Base-by-base conservation (phyloP, 257 asterid genomes). In the Salvia rosmarinus region DNA sequence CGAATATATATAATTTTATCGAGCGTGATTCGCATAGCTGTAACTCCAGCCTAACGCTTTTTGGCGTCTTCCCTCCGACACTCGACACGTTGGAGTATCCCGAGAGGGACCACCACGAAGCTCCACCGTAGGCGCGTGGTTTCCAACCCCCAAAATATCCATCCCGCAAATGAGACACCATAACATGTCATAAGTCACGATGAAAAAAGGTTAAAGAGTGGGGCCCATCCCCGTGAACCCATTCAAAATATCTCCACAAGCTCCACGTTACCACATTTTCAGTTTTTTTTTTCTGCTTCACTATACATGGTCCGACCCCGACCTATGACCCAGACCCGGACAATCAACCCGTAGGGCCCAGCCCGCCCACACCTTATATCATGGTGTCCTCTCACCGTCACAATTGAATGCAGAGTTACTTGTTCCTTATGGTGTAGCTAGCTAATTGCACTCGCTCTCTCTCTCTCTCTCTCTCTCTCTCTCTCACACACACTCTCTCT, bases 261-360 rank as follows among this genome's bases (percentile, higher is more conserved):
- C 83, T 72, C 82, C 80, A 74, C 80, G 78, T 73, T 63, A 55
- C 71, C 76, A 69, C 69, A 63, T 39, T 61, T 37, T 21, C 32
- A 21, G n/a, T n/a, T 6, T 17, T 50, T 46, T 6, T 12, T 17
- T 50, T 17, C 9, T 70, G 21, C 63, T 42, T 17, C 66, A 25
- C 70, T 10, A 75, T 28, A 37, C 50, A 65, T 49, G 78, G 56
- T 59, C 71, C 83, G 74, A 64, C 67, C 71, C 73, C 69, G 75
- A 63, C 67, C 54, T 13, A 4, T 1, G 52, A 47, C 8, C 21
- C 60, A n/a, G 60, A 54, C 32, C 59, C 59, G 34, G 14, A 6
- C 4, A 1, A 28, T 39, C 60, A 55, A 19, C 34, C 78, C 47
- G 54, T 47, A 30, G 69, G 60, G 40, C 77, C 34, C 51, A 14